Base-by-base conservation (phyloP, 2,329 filamentous ascomycete genomes). In the Aquanectria penicillioides region DNA sequence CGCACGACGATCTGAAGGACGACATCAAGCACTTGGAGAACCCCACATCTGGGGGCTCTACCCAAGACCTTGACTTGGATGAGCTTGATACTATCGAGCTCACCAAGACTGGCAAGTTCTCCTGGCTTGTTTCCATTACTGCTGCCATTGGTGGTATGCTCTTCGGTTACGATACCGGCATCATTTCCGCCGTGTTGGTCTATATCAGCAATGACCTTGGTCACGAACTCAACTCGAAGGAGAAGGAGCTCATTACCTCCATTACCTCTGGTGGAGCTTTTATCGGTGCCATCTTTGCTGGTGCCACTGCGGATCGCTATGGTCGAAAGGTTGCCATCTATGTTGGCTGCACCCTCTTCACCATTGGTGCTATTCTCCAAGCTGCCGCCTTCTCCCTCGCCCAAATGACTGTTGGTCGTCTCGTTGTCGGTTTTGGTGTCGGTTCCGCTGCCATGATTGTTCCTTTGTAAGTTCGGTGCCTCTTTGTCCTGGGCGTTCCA, bases 231-330 rank as follows among this genome's bases (percentile, higher is more conserved):
- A 72, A 63, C 22, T 74, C 77, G 5, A 75, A 72, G 4, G 80
- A 85, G 58, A 78, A 81, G 61, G 81, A 85, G 62, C 71, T 84
- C 23, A 77, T 84, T 29, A 84, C 82, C 1, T 83, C 82, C 0
- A 75, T 84, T 15, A 82, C 78, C 17, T 81, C 78, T 6, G 81
- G 78, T 1, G 69, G 69, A 34, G 69, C 69, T 13, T 67, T 71
- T 7, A 50, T 71, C 6, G 69, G 69, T 8, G 69, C 69, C 23
- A 64, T 71, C n/a, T 64, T 71, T 23, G 69, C 69, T 11, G 70
- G 69, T 22, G 46, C 62, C 0, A 63, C 67, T 4, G 70, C 69
- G 2, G 69, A 72, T 40, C 60, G 61, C 4, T 71, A 66, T 31
- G 70, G 70, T 0, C 62, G 70, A 28, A 72, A 71, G 37, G 43